Percentiles rank a stretch among this genome's conserved stretches.
phyloP scores from a whole-genome alignment of 2,329 filamentous ascomycete genomes.

The Fusarium sp. region DNA sequence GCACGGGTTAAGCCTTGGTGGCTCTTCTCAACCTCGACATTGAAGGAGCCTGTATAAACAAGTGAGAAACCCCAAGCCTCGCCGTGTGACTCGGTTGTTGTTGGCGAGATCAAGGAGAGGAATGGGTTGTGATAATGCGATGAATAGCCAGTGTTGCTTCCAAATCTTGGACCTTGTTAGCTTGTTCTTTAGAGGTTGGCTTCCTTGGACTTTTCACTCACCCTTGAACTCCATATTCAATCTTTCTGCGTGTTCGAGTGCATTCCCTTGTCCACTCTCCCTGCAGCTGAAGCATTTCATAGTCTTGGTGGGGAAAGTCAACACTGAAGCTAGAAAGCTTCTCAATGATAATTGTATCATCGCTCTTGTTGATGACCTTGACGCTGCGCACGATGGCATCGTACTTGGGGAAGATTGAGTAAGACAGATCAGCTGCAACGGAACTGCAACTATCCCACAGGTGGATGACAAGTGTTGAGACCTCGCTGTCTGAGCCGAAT shows the following conservation, averaged over 20 bases:
- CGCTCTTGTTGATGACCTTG: conserved; percentile 67
- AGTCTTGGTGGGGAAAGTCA: conserved; percentile 67
- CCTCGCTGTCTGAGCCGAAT: conserved; percentile 63
- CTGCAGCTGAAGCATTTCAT: conserved; percentile 68
- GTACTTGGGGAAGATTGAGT: conserved; percentile 69
- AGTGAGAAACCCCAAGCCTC: conserved; percentile 72
- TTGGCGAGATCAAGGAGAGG: conserved; percentile 63
- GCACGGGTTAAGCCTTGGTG: conserved; percentile 70
- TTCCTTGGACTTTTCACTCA: conserved; percentile 41
- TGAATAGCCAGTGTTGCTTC: conserved; percentile 68
- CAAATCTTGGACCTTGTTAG: conserved; percentile 56
- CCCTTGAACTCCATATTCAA: conserved; percentile 66
- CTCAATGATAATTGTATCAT: conserved; percentile 61
- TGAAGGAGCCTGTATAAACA: conserved; percentile 71
- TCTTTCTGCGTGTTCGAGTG: conserved; percentile 61
- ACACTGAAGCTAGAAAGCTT: conserved; percentile 68
- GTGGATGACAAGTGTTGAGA: conserved; percentile 66
- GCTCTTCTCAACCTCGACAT: conserved; percentile 67
- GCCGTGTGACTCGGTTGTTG: conserved; percentile 67
- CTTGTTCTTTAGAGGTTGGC: rapidly evolving
- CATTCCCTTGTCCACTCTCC: conserved; percentile 72
- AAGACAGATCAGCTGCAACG: conserved; percentile 66
- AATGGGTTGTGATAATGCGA: conserved; percentile 73
- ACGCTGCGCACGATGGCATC: conserved; percentile 70
- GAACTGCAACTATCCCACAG: conserved; percentile 67